Percentiles rank a stretch among this genome's conserved stretches.
Conservation (phyloP, 2,329 filamentous ascomycete species). For the Alternaria ventricosa region DNA sequence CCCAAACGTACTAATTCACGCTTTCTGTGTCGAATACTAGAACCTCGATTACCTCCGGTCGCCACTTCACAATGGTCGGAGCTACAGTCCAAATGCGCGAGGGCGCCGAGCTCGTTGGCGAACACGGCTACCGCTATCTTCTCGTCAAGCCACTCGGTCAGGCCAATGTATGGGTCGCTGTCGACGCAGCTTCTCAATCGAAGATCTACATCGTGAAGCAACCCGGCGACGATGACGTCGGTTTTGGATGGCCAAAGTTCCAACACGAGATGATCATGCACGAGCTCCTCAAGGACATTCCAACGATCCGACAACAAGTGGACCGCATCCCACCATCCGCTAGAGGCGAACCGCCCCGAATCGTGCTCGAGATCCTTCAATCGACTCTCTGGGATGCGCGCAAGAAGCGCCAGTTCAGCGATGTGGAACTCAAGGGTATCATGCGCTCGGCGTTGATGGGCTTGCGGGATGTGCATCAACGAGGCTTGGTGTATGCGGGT, state of each 20-base stretch:
- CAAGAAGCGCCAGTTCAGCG: conserved; percentile 14
- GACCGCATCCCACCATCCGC: conserved; percentile 14
- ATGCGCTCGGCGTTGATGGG: conserved; percentile 13
- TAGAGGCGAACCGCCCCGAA: conserved; percentile 7
- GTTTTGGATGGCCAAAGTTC: conserved; percentile 12
- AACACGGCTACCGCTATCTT: conserved; percentile 15
- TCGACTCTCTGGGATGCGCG: conserved; percentile 17
- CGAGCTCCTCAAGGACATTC: conserved; percentile 13
- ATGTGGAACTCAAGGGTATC: conserved; percentile 16
- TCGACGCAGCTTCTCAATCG: conserved; percentile 17
- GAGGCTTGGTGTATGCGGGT: conserved; percentile 17
- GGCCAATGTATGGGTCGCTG: conserved; percentile 16
- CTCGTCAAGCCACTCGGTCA: conserved; percentile 16
- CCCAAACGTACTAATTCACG: neutral
- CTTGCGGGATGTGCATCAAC: conserved; percentile 13
- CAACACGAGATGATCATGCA: conserved; percentile 21
- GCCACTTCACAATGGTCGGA: conserved; percentile 1
- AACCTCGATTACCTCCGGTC: neutral
- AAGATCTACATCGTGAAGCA: conserved; percentile 19
- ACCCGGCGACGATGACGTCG: conserved; percentile 14
- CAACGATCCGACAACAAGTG: conserved; percentile 13
- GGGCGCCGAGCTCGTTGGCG: conserved; percentile 15
- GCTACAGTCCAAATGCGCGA: conserved; percentile 12
- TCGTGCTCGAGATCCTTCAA: conserved; percentile 14
- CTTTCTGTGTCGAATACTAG: neutral